Conservation (phyloP, 2,329 filamentous ascomycete genomes). For the Cylindrodendrum hubeiense region DNA sequence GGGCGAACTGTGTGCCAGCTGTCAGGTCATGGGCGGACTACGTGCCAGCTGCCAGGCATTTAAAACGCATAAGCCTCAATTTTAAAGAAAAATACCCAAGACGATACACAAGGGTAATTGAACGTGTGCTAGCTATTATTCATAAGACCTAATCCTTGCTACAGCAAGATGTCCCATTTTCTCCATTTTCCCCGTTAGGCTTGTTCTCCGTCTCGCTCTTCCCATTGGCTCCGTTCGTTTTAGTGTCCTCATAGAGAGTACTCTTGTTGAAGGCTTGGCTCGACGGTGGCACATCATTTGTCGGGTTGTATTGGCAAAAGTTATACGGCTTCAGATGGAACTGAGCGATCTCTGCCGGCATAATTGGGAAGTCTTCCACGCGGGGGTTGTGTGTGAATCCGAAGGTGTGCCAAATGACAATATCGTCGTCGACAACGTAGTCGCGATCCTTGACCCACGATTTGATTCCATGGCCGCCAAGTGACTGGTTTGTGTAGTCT, state of each 20-base stretch:
- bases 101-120: too few relatives aligned
- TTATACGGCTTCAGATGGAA: slow-evolving; percentile 64
- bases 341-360: slow-evolving; percentile 71
- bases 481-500: slow-evolving; percentile 60
- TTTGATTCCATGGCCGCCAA: slow-evolving; percentile 53
- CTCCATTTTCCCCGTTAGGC: not conserved
- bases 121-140: too few relatives aligned
- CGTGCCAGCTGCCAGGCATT: too few relatives aligned
- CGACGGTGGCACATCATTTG: slow-evolving; percentile 62
- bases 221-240: not conserved
- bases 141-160: not conserved
- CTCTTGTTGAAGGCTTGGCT: slow-evolving; percentile 48
- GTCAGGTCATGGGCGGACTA: too few relatives aligned
- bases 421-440: slow-evolving; percentile 61
- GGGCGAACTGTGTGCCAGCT: too few relatives aligned
- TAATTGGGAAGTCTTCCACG: slow-evolving; percentile 76
- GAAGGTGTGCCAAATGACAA: slow-evolving; percentile 64
- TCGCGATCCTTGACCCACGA: slow-evolving; percentile 64
- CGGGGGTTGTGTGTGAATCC: slow-evolving; percentile 72
- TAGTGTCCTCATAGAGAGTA: slow-evolving; percentile 21
- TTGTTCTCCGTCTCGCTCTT: not conserved
- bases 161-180: not conserved
- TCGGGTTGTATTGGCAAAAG: slow-evolving; percentile 65
- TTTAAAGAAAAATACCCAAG: too few relatives aligned
- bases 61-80: too few relatives aligned